A percentile compares a stretch with the other conserved stretches of the same genome.
Conservation (phyloP, 2,329 filamentous ascomycete species). For the Zelopaecilomyces penicillatus region DNA sequence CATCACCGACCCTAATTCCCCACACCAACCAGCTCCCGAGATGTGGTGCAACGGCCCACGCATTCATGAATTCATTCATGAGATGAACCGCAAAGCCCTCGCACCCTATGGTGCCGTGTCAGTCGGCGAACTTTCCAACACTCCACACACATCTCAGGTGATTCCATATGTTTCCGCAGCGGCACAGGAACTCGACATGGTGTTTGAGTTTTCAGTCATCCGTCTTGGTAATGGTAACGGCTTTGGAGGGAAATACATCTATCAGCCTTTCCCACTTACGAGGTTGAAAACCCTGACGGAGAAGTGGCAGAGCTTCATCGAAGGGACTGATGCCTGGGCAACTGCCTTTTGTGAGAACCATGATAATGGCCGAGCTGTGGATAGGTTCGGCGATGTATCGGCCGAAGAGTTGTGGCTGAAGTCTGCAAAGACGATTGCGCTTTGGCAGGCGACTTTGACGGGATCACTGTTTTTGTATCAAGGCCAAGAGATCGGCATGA, state of each 20-base stretch:
- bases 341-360: slow-evolving; percentile 58
- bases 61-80: slow-evolving; percentile 34
- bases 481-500: slow-evolving; percentile 55
- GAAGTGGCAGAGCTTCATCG: slow-evolving; percentile 42
- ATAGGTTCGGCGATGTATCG: slow-evolving; percentile 41
- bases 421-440: slow-evolving; percentile 44
- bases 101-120: slow-evolving; percentile 46
- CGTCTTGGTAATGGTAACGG: slow-evolving; percentile 39
- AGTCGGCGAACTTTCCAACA: slow-evolving; percentile 25
- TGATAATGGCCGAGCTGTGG: slow-evolving; percentile 51
- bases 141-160: slow-evolving; percentile 32
- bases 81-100: slow-evolving; percentile 29
- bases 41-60: slow-evolving; percentile 47
- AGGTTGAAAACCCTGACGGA: slow-evolving; percentile 35
- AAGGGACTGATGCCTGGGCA: slow-evolving; percentile 45
- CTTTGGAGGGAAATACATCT: slow-evolving; percentile 39
- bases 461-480: slow-evolving; percentile 52
- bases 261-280: slow-evolving; percentile 37
- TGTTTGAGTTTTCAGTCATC: slow-evolving; percentile 11
- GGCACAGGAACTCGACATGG: slow-evolving; percentile 25
- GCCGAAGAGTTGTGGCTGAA: slow-evolving; percentile 33
- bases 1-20: slow-evolving; percentile 24
- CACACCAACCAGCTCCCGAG: slow-evolving; percentile 27
- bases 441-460: slow-evolving; percentile 39
- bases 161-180: slow-evolving; percentile 38